Evolutionary conservation across 371 early-diverging fungal species (phyloP).

Genomic region (Mucor plumbeus): DNA sequence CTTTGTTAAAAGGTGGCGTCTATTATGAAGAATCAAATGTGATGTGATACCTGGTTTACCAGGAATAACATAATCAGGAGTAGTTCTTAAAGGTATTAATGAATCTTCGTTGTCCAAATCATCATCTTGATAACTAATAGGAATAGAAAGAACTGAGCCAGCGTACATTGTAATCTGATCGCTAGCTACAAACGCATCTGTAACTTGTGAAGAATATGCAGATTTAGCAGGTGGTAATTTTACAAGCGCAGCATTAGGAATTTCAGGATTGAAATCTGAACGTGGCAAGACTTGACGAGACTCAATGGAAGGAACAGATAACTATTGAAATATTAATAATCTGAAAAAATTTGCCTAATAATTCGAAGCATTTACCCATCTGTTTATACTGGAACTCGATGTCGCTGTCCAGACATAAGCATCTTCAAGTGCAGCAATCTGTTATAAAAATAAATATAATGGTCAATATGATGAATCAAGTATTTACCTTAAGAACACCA

Average conservation of each 20-base stretch:
- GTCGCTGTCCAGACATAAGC: constrained; percentile 94
- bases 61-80: constrained; percentile 46
- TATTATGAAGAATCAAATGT: constrained; percentile 77
- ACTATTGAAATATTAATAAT: constrained; percentile 24
- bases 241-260: constrained; percentile 45
- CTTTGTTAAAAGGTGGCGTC: constrained; percentile 86
- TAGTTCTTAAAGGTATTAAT: constrained; percentile 42
- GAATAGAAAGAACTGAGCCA: constrained; percentile 55
- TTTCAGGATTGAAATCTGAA: constrained; percentile 50
- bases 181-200: constrained; percentile 45
- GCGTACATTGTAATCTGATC: constrained; percentile 52
- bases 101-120: constrained; percentile 45
- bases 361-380: constrained; percentile 67
- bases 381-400: constrained; percentile 74
- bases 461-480: too few relatives aligned
- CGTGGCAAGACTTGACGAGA: constrained; percentile 52
- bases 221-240: constrained; percentile 51
- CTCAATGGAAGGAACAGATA: constrained; percentile 61
- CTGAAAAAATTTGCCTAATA: not conserved
- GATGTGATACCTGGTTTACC: constrained; percentile 68
- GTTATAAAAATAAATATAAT: not conserved
- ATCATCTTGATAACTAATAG: constrained; percentile 56
- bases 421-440: constrained; percentile 81
- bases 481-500: constrained; percentile 77
- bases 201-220: constrained; percentile 27